phyloP scores from a whole-genome alignment of 2,329 filamentous ascomycete genomes.

The Epichloe uncinata region DNA sequence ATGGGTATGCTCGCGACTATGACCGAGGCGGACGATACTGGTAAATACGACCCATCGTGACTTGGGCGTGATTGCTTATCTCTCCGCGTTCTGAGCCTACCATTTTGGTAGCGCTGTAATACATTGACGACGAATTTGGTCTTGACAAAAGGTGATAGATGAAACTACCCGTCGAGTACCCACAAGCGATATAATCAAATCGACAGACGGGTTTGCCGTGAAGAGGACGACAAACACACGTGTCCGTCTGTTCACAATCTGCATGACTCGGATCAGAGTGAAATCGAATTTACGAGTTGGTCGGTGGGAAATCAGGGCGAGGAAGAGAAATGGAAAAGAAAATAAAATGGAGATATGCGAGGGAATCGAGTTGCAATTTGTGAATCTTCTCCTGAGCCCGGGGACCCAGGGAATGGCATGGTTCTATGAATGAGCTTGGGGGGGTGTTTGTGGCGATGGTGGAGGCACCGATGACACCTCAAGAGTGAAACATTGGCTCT shows the following conservation, averaged over 20 bases:
- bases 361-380: neutral
- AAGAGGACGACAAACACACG: neutral
- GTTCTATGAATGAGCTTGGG: neutral
- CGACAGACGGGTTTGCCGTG: neutral
- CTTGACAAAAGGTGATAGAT: constrained; percentile 25
- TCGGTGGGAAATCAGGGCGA: neutral
- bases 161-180: constrained; percentile 5
- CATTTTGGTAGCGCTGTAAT: neutral
- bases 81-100: neutral
- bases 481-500: neutral
- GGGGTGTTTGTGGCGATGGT: neutral
- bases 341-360: too few relatives aligned
- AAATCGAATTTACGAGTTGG: neutral
- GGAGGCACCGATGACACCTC: neutral
- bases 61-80: constrained; percentile 2
- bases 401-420: neutral
- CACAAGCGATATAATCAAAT: neutral
- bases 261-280: neutral
- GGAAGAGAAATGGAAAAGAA: neutral
- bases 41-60: constrained; percentile 23
- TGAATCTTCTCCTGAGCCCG: neutral
- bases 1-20: constrained; percentile 34
- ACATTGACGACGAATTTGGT: constrained; percentile 14
- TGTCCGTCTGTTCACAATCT: neutral
- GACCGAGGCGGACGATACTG: constrained; percentile 37